Evolutionary conservation across 345 rosid genomes (phyloP).

Genomic region (Clausena lansium): DNA sequence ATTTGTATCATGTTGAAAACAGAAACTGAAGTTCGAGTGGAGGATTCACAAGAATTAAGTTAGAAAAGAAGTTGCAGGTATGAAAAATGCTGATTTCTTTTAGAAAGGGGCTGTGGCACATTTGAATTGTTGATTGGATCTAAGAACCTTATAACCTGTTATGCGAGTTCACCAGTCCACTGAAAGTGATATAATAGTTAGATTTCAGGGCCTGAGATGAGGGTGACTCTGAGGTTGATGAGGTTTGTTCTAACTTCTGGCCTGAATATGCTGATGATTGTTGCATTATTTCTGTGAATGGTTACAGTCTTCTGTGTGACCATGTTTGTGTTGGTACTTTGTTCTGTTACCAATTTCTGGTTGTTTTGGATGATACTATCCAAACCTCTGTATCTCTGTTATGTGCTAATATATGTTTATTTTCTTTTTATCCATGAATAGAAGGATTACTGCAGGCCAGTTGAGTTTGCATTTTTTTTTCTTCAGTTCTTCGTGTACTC

Average conservation of each 20-base stretch:
- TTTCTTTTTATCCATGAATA: too few species aligned
- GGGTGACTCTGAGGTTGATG: neutral
- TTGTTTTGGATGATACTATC: neutral
- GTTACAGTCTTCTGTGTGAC: neutral
- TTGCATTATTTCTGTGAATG: neutral
- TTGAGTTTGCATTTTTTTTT: neutral
- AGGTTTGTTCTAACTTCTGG: neutral
- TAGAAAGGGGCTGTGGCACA: neutral
- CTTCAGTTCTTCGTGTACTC: neutral
- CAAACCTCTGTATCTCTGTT: neutral
- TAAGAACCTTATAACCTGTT: neutral
- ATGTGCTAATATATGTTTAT: neutral
- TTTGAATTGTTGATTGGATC: neutral
- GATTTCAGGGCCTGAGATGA: neutral
- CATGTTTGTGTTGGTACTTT: neutral
- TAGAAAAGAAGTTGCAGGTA: neutral
- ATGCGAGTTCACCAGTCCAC: neutral
- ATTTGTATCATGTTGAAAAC: neutral
- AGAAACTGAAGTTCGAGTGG: neutral
- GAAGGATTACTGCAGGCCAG: neutral
- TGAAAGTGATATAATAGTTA: neutral
- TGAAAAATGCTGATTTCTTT: neutral
- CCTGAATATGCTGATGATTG: neutral
- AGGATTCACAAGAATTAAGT: neutral
- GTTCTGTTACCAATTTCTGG: neutral